Conservation (phyloP, 805 yeast species). For the Kodamaea restingae region DNA sequence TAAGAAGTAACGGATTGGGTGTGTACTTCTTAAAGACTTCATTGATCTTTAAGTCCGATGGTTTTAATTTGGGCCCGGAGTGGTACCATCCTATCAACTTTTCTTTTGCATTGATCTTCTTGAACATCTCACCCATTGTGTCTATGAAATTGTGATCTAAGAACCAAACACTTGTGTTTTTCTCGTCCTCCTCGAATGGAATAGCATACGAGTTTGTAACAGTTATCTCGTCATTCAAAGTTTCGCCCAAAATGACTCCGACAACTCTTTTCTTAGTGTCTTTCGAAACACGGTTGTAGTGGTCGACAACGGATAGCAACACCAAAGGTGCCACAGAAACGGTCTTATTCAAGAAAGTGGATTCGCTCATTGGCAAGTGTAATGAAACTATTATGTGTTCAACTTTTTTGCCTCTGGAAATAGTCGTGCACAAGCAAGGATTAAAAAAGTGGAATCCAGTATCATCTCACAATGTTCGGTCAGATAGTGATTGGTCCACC, state of each 20-base stretch:
- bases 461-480: constrained; percentile 50
- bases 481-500: constrained; percentile 98
- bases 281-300: constrained; percentile 81
- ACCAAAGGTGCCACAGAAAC: constrained; percentile 96
- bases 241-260: constrained; percentile 91
- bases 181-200: constrained; percentile 96
- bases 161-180: constrained; percentile 91
- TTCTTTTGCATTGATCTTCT: constrained; percentile 95
- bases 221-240: constrained; percentile 50
- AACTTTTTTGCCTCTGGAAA: constrained; percentile 9
- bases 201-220: constrained; percentile 94
- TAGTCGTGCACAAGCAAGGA: constrained; percentile 6
- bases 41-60: constrained; percentile 87
- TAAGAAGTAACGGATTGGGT: constrained; percentile 73
- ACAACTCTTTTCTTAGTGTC: constrained; percentile 74
- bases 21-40: constrained; percentile 82
- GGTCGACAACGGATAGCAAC: constrained; percentile 89
- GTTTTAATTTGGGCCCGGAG: constrained; percentile 88
- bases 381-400: constrained; percentile 3
- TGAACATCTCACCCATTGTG: constrained; percentile 96
- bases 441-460: neutral
- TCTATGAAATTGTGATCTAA: constrained; percentile 95
- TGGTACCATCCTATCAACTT: constrained; percentile 98
- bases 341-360: constrained; percentile 43
- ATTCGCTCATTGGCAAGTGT: constrained; percentile 24